Base-by-base conservation (phyloP, 2,329 filamentous ascomycete species). In the Colletotrichum magnum region DNA sequence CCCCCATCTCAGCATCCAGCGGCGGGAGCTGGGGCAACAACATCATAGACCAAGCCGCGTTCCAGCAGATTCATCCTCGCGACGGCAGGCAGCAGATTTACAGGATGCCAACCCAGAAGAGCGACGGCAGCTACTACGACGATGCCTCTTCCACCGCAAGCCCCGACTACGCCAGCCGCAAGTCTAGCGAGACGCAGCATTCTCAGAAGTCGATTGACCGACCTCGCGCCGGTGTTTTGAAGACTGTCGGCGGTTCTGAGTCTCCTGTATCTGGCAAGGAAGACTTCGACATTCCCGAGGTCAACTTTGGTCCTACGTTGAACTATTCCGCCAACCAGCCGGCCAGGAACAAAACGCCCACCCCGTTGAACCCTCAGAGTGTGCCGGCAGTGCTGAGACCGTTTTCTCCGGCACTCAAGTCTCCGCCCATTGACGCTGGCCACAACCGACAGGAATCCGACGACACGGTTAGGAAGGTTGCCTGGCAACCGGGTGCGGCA, bases 271-370 rank as follows among this genome's bases (percentile, higher is more conserved):
- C 52, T 9, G 48, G 13, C 43, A 60, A 50, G 64, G 68, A 71
- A 48, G 68, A 65, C 50, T 84, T 88, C 26, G 86, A 89, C 65
- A 90, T 97, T 69, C 93, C 94, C 1, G 82, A 87, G 5, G 88
- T 97, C 71, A 91, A 98, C 78, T 98, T 98, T 80, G 95, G 95
- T 0, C 94, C 92, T 6, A 97, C 95, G 0, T 82, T 93, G 74
- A 91, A 92, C 69, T 92, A 94, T 66, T 81, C 77, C 41, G 82
- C 80, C 13, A 71, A 75, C 52, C 70, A 77, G 18, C 68, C 79
- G n/a, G 71, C 77, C 2, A 73, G 77, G 6, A 79, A 72, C 66
- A 82, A 80, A 69, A 74, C 75, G 0, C 76, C 78, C 0, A 74
- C 75, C 0, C 73, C 69, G 0, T 72, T 75, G 5, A 66, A 58